phyloP scores from a whole-genome alignment of 1,139 yeast genomes.

The Entelexis paramagnoliae region DNA sequence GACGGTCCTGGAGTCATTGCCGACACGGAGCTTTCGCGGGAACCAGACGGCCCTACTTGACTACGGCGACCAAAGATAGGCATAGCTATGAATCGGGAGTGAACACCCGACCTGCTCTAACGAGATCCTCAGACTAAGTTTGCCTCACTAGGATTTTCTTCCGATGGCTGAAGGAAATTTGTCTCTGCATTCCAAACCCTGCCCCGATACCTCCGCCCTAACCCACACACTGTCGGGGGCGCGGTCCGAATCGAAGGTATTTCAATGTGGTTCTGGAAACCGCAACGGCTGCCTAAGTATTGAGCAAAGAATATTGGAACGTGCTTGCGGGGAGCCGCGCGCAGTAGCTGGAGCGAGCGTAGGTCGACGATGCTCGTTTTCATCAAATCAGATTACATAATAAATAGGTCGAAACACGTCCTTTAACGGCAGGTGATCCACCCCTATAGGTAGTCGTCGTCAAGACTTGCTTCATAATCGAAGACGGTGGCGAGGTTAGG shows the following conservation, averaged over 20 bases:
- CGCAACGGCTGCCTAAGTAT: no score
- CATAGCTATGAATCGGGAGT: not conserved
- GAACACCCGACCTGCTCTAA: not conserved
- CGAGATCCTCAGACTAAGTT: not conserved
- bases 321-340: no score
- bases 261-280: no score
- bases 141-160: not conserved
- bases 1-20: not conserved
- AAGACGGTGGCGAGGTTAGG: not conserved
- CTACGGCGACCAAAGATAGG: not conserved
- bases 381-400: not conserved
- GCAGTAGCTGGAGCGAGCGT: no score
- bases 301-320: no score
- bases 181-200: not conserved
- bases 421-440: conserved; percentile 9
- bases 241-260: no score
- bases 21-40: not conserved
- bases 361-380: no score
- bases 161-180: not conserved
- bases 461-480: not conserved
- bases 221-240: not conserved
- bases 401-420: not conserved
- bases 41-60: not conserved
- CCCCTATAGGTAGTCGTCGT: conserved; percentile 7
- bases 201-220: not conserved